Percentiles rank a stretch among this genome's conserved stretches.
phyloP scores from a whole-genome alignment of 2,329 filamentous ascomycete genomes.

The Trichoderma atrobrunneum region DNA sequence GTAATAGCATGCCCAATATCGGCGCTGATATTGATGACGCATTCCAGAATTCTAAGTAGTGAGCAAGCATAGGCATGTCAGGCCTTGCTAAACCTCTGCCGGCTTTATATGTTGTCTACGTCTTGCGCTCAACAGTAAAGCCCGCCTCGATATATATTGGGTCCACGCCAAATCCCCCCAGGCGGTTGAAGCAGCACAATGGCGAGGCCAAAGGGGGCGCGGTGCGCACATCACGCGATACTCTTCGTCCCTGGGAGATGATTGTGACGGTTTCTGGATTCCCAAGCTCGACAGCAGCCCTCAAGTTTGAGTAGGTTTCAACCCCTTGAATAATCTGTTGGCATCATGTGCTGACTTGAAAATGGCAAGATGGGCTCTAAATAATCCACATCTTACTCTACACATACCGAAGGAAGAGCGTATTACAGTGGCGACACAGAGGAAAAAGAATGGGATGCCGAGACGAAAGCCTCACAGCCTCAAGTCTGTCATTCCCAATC shows the following conservation, averaged over 20 bases:
- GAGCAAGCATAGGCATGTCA: constrained; percentile 35
- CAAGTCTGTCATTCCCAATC: constrained; percentile 68
- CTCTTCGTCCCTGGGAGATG: constrained; percentile 87
- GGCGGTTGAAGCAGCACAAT: constrained; percentile 89
- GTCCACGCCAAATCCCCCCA: constrained; percentile 82
- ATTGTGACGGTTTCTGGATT: constrained; percentile 83
- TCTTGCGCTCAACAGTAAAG: constrained; percentile 77
- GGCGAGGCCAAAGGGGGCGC: constrained; percentile 80
- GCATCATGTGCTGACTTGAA: neutral
- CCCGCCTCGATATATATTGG: constrained; percentile 79
- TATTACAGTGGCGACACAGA: constrained; percentile 51
- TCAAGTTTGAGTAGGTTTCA: constrained; percentile 82
- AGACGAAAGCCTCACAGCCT: constrained; percentile 59
- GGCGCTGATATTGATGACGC: neutral
- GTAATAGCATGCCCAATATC: neutral
- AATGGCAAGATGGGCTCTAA: constrained; percentile 80
- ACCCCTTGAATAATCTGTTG: neutral
- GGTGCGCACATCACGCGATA: constrained; percentile 64
- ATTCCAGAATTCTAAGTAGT: neutral
- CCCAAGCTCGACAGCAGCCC: constrained; percentile 76
- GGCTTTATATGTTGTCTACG: constrained; percentile 89
- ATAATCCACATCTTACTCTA: constrained; percentile 75
- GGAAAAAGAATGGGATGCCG: constrained; percentile 53
- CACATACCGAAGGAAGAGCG: constrained; percentile 68
- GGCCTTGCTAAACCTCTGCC: constrained; percentile 62